Conservation (phyloP, 129 eudicot genomes). For the Gnaphalium uliginosum region DNA sequence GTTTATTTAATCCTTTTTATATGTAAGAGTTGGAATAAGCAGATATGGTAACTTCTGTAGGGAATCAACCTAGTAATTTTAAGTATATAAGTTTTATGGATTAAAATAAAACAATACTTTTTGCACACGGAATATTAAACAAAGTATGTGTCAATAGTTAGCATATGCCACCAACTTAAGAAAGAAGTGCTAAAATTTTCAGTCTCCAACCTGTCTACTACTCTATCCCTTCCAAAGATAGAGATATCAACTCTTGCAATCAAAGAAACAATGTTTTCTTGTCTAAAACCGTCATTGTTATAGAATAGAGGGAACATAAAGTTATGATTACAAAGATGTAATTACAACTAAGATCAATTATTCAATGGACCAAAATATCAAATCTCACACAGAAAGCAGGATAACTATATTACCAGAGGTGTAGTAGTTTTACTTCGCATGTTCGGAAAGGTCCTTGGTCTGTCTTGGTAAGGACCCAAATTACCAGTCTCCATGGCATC, state of each 20-base stretch:
- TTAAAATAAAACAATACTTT: not conserved
- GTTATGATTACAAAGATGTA: not conserved
- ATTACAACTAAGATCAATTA: not conserved
- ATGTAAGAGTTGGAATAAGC: not conserved
- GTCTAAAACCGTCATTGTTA: too few relatives aligned
- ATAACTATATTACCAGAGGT: constrained; percentile 64
- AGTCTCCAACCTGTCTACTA: not conserved
- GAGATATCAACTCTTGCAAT: not conserved
- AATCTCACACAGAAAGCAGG: not conserved
- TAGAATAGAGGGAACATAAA: not conserved
- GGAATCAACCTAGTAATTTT: not conserved
- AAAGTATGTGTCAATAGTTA: not conserved
- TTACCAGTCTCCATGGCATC: constrained; percentile 83
- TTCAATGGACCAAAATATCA: not conserved
- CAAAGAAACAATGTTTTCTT: too few relatives aligned
- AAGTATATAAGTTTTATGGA: not conserved
- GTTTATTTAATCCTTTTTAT: not conserved
- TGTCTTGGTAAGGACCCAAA: constrained; percentile 73
- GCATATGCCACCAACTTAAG: not conserved
- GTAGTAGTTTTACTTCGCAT: constrained; percentile 81
- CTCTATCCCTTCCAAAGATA: not conserved
- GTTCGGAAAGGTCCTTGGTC: constrained; percentile 80
- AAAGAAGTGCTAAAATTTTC: not conserved
- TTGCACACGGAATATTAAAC: not conserved
- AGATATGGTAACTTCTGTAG: not conserved